A percentile compares a stretch with the other conserved stretches of the same genome.
phyloP scores from a whole-genome alignment of 371 early-diverging fungal species.

The Mucor ambiguus region DNA sequence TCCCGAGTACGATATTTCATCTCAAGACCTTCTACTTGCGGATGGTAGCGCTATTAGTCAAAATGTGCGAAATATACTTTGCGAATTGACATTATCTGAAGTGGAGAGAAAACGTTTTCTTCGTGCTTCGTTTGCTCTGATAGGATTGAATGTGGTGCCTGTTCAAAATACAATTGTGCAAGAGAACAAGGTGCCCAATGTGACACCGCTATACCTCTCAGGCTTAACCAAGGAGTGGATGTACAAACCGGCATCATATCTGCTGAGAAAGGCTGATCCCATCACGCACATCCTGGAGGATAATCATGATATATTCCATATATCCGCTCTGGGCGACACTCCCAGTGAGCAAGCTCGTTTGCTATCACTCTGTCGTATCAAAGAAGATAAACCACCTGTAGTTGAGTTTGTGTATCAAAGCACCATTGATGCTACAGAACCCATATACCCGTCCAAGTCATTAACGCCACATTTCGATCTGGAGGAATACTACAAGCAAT shows the following conservation, averaged over 20 bases:
- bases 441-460: conserved; percentile 24
- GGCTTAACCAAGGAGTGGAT: conserved; percentile 40
- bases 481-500: conserved; percentile 39
- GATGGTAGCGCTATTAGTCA: conserved; percentile 29
- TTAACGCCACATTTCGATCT: conserved; percentile 51
- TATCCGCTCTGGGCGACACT: conserved; percentile 18
- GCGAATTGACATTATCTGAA: conserved; percentile 46
- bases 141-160: conserved; percentile 56
- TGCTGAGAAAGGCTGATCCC: conserved; percentile 24
- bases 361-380: conserved; percentile 11
- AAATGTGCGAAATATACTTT: conserved; percentile 38
- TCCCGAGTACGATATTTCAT: conserved; percentile 71
- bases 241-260: conserved; percentile 18
- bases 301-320: conserved; percentile 40
- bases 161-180: conserved; percentile 20
- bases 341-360: not conserved
- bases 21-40: conserved; percentile 37
- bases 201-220: conserved; percentile 62
- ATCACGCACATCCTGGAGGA: conserved; percentile 31
- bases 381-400: conserved; percentile 13
- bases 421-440: conserved; percentile 15
- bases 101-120: conserved; percentile 51
- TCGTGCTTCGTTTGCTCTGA: conserved; percentile 46
- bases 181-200: conserved; percentile 39
- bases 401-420: conserved; percentile 20